Evolutionary conservation across 768 basidiomycete genomes (phyloP).

Genomic region (Royoungia palumana): DNA sequence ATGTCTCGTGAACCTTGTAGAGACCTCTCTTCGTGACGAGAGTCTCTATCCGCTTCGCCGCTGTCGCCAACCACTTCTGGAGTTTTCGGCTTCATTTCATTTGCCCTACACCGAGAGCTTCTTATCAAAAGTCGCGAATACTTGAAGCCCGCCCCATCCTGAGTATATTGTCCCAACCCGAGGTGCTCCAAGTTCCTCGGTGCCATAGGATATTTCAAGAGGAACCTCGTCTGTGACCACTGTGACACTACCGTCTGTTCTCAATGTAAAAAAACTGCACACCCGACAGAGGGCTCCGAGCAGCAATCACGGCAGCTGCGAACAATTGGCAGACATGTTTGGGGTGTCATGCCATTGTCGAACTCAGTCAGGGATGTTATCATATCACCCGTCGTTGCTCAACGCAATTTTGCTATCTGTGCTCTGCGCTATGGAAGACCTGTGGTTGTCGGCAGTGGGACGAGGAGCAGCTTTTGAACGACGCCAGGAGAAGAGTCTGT

Average conservation of each 20-base stretch:
- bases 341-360: slow-evolving; percentile 52
- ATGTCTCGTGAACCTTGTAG: slow-evolving; percentile 43
- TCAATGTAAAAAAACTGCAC: slow-evolving; percentile 46
- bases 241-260: slow-evolving; percentile 45
- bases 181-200: slow-evolving; percentile 56
- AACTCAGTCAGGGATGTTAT: slow-evolving; percentile 55
- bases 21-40: slow-evolving; percentile 46
- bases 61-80: slow-evolving; percentile 38
- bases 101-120: slow-evolving; percentile 31
- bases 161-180: slow-evolving; percentile 49
- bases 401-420: slow-evolving; percentile 63
- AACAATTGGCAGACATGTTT: slow-evolving; percentile 64
- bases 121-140: slow-evolving; percentile 46
- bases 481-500: slow-evolving; percentile 22
- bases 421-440: slow-evolving; percentile 58
- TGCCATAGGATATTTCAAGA: slow-evolving; percentile 22
- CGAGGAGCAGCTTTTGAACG: slow-evolving; percentile 38
- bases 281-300: slow-evolving; percentile 38
- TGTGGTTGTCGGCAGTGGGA: slow-evolving; percentile 67
- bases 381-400: slow-evolving; percentile 57
- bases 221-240: slow-evolving; percentile 34
- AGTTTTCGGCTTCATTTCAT: slow-evolving; percentile 31
- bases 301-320: slow-evolving; percentile 43
- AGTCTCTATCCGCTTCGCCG: slow-evolving; percentile 51
- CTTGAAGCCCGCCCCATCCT: slow-evolving; percentile 35